Evolutionary conservation across 495 filamentous ascomycete species (phyloP).

Genomic region (Astrothelium subdiscretum): DNA sequence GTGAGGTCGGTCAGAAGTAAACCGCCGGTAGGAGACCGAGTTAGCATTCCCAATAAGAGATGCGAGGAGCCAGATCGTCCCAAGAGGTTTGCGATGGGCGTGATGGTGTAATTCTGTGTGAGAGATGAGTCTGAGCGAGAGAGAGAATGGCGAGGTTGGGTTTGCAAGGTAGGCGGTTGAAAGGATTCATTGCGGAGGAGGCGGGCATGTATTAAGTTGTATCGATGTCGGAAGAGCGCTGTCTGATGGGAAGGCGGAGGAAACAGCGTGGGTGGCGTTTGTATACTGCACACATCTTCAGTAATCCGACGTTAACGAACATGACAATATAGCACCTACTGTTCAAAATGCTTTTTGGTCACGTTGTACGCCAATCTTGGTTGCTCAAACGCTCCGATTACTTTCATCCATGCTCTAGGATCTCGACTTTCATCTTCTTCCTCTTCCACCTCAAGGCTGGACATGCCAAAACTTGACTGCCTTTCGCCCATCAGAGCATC

Average conservation of each 20-base stretch:
- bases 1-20: slow-evolving; percentile 76
- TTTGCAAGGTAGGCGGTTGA: slow-evolving; percentile 56
- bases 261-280: slow-evolving; percentile 51
- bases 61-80: slow-evolving; percentile 77
- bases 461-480: slow-evolving; percentile 52
- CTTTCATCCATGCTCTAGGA: slow-evolving; percentile 64
- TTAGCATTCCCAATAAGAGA: slow-evolving; percentile 75
- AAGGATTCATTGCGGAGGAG: slow-evolving; percentile 88
- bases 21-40: slow-evolving; percentile 68
- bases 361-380: slow-evolving; percentile 77
- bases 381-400: slow-evolving; percentile 72
- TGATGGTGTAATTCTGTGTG: slow-evolving; percentile 71
- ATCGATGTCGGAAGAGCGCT: slow-evolving; percentile 73
- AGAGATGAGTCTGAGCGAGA: slow-evolving; percentile 28
- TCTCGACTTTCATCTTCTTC: slow-evolving; percentile 49
- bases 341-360: slow-evolving; percentile 81
- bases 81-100: slow-evolving; percentile 84
- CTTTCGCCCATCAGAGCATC: slow-evolving; percentile 44
- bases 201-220: slow-evolving; percentile 80
- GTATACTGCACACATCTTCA: background rate
- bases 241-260: slow-evolving; percentile 74
- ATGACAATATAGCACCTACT: background rate
- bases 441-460: slow-evolving; percentile 45
- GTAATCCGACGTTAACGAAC: slow-evolving; percentile 33
- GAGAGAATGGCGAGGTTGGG: slow-evolving; percentile 40